Conservation (phyloP, 306 rosid species). For the Cicer arietinum region DNA sequence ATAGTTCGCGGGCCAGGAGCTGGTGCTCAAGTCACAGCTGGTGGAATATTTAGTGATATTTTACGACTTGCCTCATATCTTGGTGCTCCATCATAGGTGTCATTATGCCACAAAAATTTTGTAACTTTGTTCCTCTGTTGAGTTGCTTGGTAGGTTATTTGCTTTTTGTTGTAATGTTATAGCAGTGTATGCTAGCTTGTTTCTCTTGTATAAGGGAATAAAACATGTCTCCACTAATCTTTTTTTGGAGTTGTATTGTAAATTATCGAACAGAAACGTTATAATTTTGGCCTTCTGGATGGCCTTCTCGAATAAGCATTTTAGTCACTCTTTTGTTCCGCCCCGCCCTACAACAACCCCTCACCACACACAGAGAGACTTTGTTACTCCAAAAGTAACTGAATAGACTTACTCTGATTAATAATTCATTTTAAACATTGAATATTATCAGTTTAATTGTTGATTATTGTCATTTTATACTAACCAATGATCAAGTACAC, state of each 20-base stretch:
- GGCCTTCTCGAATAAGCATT: background rate
- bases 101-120: conserved; percentile 31
- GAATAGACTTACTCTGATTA: no score
- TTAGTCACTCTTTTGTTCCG: no score
- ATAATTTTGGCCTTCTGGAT: background rate
- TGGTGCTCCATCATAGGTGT: conserved; percentile 88
- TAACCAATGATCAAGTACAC: no score
- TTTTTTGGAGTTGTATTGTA: conserved; percentile 12
- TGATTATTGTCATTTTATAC: no score
- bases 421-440: no score
- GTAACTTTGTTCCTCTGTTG: conserved; percentile 34
- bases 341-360: no score
- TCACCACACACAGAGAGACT: no score
- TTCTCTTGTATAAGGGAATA: conserved; percentile 17
- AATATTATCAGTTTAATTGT: no score
- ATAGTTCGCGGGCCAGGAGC: conserved; percentile 98
- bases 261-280: conserved; percentile 8
- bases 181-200: conserved; percentile 20
- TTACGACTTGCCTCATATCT: conserved; percentile 96
- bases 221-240: background rate
- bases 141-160: conserved; percentile 24
- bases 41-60: conserved; percentile 91
- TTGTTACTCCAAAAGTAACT: no score
- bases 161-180: conserved; percentile 17
- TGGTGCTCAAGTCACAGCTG: conserved; percentile 98